Evolutionary conservation across 2,329 filamentous ascomycete species (phyloP).

Genomic region (Stachybotrys elegans): DNA sequence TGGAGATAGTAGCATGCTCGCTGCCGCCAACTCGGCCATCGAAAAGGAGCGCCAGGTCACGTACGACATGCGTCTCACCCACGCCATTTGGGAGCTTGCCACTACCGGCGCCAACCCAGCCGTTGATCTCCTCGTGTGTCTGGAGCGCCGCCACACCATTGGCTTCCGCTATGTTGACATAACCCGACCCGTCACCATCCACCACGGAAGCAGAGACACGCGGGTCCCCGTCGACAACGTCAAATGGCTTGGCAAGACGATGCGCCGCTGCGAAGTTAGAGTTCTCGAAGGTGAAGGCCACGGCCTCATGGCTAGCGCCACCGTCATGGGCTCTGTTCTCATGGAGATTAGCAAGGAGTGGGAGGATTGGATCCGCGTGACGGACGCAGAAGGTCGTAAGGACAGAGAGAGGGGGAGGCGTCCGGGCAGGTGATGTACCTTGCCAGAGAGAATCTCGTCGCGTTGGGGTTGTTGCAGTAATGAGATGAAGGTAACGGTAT

Average conservation of each 20-base stretch:
- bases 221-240: conserved; percentile 94
- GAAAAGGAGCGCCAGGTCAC: conserved; percentile 67
- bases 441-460: too few species aligned
- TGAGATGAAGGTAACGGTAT: background rate
- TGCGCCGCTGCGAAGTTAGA: conserved; percentile 87
- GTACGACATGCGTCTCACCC: conserved; percentile 83
- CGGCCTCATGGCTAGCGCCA: conserved; percentile 89
- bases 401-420: conserved; percentile 22
- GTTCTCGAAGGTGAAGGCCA: conserved; percentile 90
- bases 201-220: conserved; percentile 86
- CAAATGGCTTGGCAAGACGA: conserved; percentile 87
- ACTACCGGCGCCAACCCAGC: conserved; percentile 91
- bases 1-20: conserved; percentile 36
- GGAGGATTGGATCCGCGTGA: conserved; percentile 75
- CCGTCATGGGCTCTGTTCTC: conserved; percentile 89
- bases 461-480: background rate
- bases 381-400: conserved; percentile 33
- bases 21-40: conserved; percentile 55
- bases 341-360: conserved; percentile 93
- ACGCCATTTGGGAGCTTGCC: conserved; percentile 90
- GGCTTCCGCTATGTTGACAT: conserved; percentile 98
- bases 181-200: conserved; percentile 83
- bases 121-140: conserved; percentile 84
- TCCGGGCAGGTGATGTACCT: conserved; percentile 17
- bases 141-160: conserved; percentile 85